phyloP scores from a whole-genome alignment of 495 filamentous ascomycete species.

The Margaritispora aquatica region DNA sequence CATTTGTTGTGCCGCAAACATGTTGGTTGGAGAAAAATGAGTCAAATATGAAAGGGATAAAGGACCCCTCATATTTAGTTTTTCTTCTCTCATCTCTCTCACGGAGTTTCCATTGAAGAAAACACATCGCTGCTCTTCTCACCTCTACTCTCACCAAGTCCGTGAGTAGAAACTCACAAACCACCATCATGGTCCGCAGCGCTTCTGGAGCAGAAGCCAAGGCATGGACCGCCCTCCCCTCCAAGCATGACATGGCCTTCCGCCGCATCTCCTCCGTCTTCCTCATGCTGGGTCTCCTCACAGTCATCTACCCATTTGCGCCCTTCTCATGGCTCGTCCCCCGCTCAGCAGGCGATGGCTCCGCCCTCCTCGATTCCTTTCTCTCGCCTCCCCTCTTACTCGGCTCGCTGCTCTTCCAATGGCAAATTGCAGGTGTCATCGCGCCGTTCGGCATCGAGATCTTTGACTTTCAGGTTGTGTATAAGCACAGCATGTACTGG shows the following conservation, averaged over 20 bases:
- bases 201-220: constrained; percentile 34
- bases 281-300: constrained; percentile 13
- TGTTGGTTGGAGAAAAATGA: too few species aligned
- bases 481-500: constrained; percentile 14
- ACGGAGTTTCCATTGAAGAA: too few species aligned
- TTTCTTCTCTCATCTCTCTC: too few species aligned
- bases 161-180: neutral
- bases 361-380: constrained; percentile 12
- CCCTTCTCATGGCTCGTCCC: constrained; percentile 13
- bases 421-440: constrained; percentile 11
- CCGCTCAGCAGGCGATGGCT: neutral
- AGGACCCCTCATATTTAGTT: too few species aligned
- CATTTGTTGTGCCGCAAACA: too few species aligned
- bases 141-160: too few species aligned
- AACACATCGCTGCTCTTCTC: too few species aligned
- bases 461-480: constrained; percentile 4
- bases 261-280: constrained; percentile 16
- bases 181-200: constrained; percentile 34
- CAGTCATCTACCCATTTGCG: constrained; percentile 8
- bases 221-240: constrained; percentile 14
- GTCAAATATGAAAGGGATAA: too few species aligned
- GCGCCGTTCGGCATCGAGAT: constrained; percentile 2
- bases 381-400: constrained; percentile 9
- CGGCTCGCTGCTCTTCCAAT: constrained; percentile 14
- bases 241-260: constrained; percentile 10